Percentiles rank a stretch among this genome's conserved stretches.
These are phyloP conservation scores for Colletotrichum liriopes DNA, from an alignment of 2,329 filamentous ascomycete species.

Conservation along the genomic window DNA sequence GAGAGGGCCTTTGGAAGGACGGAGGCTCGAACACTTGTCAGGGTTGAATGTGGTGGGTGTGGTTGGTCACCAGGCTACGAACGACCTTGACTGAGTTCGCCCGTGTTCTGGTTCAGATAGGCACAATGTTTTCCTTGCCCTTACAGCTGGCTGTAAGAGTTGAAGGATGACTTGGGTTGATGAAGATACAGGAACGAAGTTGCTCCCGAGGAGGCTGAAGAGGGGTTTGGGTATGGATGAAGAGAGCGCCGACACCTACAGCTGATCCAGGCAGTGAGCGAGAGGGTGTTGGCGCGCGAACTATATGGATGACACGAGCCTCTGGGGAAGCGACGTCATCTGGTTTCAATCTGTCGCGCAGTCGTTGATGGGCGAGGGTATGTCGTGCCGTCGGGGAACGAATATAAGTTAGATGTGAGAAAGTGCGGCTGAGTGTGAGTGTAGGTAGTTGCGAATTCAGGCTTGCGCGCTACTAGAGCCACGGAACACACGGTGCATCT, in stretches of 20 bases:
- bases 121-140: background rate
- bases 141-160: conserved; percentile 4
- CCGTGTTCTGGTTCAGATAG: background rate
- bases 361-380: background rate
- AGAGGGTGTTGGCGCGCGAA: background rate
- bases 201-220: background rate
- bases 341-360: background rate
- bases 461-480: background rate
- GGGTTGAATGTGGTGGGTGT: background rate
- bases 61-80: background rate
- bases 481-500: background rate
- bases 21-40: conserved; percentile 35
- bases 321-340: no score
- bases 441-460: background rate
- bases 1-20: background rate
- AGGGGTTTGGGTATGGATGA: background rate
- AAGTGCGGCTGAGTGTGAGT: background rate
- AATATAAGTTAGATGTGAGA: background rate
- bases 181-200: background rate
- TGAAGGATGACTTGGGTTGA: background rate
- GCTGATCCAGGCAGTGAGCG: background rate
- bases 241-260: conserved; percentile 2
- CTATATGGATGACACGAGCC: background rate
- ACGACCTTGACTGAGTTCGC: conserved; percentile 10
- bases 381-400: background rate